Percentiles rank a stretch among this genome's conserved stretches.
These are phyloP conservation scores for Chalciporus sp. DNA, from an alignment of 1,284 basidiomycete species.

Conservation along the genomic window DNA sequence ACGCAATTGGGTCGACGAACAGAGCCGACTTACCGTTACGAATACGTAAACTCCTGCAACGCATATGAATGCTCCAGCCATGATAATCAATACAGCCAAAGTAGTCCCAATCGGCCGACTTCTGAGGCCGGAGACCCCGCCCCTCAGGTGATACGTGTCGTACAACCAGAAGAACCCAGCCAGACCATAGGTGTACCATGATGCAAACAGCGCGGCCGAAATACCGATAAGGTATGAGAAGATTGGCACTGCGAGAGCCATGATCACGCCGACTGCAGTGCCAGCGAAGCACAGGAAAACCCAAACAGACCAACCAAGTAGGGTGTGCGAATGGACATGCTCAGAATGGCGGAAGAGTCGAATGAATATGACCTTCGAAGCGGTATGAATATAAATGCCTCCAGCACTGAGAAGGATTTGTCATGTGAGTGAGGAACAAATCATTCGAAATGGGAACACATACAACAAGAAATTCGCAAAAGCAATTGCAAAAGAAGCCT, in stretches of 20 bases:
- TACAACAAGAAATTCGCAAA: slow-evolving; percentile 54
- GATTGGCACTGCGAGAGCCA: slow-evolving; percentile 58
- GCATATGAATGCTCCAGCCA: slow-evolving; percentile 55
- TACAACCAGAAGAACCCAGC: slow-evolving; percentile 61
- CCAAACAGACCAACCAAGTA: slow-evolving; percentile 63
- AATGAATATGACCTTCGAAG: slow-evolving; percentile 64
- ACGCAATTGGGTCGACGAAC: slow-evolving; percentile 3
- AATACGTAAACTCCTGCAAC: slow-evolving; percentile 56
- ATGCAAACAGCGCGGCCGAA: slow-evolving; percentile 56
- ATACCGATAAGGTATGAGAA: slow-evolving; percentile 57
- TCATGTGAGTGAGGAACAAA: neutral
- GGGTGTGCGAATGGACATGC: slow-evolving; percentile 60
- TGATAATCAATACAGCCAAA: slow-evolving; percentile 46
- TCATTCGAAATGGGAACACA: slow-evolving; percentile 12
- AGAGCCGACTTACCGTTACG: slow-evolving; percentile 41
- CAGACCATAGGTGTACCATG: slow-evolving; percentile 60
- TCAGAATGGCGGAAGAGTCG: slow-evolving; percentile 57
- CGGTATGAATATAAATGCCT: slow-evolving; percentile 52
- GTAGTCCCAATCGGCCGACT: slow-evolving; percentile 36
- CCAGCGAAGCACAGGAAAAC: slow-evolving; percentile 45
- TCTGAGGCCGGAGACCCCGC: slow-evolving; percentile 37
- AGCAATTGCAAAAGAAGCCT: slow-evolving; percentile 50
- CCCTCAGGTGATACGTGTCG: slow-evolving; percentile 47
- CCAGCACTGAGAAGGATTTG: slow-evolving; percentile 38
- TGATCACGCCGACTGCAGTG: slow-evolving; percentile 51